A percentile compares a stretch with the other conserved stretches of the same genome.
Conservation (phyloP, 2,329 filamentous ascomycete genomes). For the Whalleya microplaca region DNA sequence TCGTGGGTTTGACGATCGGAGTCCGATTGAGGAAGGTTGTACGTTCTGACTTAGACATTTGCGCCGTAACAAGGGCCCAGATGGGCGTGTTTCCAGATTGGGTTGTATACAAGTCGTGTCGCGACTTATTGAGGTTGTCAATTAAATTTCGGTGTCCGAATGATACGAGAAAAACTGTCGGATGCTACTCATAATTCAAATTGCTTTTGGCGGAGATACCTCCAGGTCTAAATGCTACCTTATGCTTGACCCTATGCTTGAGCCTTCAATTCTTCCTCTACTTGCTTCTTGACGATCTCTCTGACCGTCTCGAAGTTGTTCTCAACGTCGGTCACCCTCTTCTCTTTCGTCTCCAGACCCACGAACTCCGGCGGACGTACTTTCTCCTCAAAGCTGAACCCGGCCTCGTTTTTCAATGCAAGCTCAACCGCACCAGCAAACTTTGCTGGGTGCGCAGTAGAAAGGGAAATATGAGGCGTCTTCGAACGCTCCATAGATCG, state of each 20-base stretch:
- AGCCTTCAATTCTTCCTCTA: constrained; percentile 64
- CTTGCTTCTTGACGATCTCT: constrained; percentile 74
- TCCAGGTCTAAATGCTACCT: constrained; percentile 22
- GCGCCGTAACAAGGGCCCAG: too few relatives aligned
- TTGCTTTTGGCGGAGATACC: constrained; percentile 11
- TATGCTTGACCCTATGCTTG: too few relatives aligned
- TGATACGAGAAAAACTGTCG: too few relatives aligned
- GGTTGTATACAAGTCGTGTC: too few relatives aligned
- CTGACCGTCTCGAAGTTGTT: constrained; percentile 77
- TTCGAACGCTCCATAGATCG: constrained; percentile 65
- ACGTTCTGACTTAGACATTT: constrained; percentile 7
- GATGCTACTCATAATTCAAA: constrained; percentile 4
- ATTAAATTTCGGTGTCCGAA: too few relatives aligned
- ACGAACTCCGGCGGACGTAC: constrained; percentile 83
- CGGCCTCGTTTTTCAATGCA: constrained; percentile 71
- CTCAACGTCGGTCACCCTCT: constrained; percentile 69
- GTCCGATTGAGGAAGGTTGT: constrained; percentile 22
- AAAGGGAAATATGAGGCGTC: constrained; percentile 78
- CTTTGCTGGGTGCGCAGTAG: constrained; percentile 95
- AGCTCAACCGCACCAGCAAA: constrained; percentile 84
- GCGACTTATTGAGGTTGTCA: too few relatives aligned
- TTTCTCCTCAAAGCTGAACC: constrained; percentile 73
- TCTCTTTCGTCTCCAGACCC: constrained; percentile 76
- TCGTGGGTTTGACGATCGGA: constrained; percentile 18
- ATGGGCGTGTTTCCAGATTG: too few relatives aligned